A percentile compares a stretch with the other conserved stretches of the same genome.
Conservation (phyloP, 2,329 filamentous ascomycete genomes). For the Arachnomyces sp. region DNA sequence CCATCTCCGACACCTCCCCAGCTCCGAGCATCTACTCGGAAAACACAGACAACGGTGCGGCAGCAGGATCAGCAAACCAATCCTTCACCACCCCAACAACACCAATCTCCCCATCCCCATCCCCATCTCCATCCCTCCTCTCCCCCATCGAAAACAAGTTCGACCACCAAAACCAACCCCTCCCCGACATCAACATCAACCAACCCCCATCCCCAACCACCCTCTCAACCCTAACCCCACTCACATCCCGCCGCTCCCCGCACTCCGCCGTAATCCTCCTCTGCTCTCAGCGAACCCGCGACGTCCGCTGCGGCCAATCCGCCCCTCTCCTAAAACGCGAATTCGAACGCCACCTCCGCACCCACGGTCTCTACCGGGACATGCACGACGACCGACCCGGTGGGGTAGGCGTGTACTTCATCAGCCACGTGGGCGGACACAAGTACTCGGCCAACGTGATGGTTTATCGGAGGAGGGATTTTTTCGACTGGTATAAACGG, state of each 20-base stretch:
- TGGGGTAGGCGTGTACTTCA: constrained; percentile 92
- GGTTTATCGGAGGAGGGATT: constrained; percentile 62
- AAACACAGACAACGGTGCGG: too few relatives aligned
- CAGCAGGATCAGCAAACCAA: background rate
- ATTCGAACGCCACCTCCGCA: constrained; percentile 79
- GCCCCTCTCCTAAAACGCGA: constrained; percentile 84
- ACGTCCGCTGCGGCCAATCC: constrained; percentile 88
- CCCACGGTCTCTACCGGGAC: constrained; percentile 77
- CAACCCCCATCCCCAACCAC: constrained; percentile 12
- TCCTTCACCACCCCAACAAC: background rate
- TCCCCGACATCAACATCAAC: constrained; percentile 2
- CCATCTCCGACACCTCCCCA: constrained; percentile 6
- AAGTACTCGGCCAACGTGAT: constrained; percentile 95
- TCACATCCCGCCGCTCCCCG: constrained; percentile 61
- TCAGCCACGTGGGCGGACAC: constrained; percentile 91
- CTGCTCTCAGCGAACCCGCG: constrained; percentile 89
- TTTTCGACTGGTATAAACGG: constrained; percentile 27
- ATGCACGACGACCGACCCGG: constrained; percentile 81
- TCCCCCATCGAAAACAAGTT: constrained; percentile 6
- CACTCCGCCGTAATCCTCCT: constrained; percentile 84
- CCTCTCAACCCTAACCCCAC: constrained; percentile 28
- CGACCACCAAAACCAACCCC: background rate
- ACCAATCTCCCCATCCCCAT: background rate
- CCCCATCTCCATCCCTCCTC: background rate
- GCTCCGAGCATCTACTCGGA: background rate